These are phyloP conservation scores for Ustilago cynodontis DNA, from an alignment of 1,284 basidiomycete species.

Conservation along the genomic window DNA sequence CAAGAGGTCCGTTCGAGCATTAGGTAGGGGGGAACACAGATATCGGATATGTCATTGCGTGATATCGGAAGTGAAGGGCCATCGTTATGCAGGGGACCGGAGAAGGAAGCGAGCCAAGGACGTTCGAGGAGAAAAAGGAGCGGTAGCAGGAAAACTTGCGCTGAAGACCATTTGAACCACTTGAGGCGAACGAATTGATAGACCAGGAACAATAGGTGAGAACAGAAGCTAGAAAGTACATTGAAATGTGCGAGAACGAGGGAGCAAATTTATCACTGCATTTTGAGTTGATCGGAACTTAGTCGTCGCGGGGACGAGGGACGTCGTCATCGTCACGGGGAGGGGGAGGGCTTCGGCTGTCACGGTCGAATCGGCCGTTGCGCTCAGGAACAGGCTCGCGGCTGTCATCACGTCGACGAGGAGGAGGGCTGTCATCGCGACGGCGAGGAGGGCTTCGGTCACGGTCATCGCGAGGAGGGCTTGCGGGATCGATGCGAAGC, in stretches of 20 bases:
- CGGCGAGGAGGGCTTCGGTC: slow-evolving; percentile 60
- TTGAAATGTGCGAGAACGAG: background rate
- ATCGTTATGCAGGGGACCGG: slow-evolving; percentile 11
- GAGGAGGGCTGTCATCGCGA: slow-evolving; percentile 50
- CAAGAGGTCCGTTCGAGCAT: slow-evolving; percentile 6
- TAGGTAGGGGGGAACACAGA: slow-evolving; percentile 3
- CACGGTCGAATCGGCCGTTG: slow-evolving; percentile 43
- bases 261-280: background rate
- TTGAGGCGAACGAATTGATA: slow-evolving; percentile 14
- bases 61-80: slow-evolving; percentile 8
- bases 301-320: slow-evolving; percentile 46
- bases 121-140: slow-evolving; percentile 5
- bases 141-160: slow-evolving; percentile 1
- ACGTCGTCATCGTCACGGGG: slow-evolving; percentile 57
- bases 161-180: slow-evolving; percentile 5
- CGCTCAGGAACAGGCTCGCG: slow-evolving; percentile 53
- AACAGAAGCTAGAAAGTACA: slow-evolving; percentile 30
- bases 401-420: slow-evolving; percentile 48
- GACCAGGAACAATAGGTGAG: slow-evolving; percentile 15
- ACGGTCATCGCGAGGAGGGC: slow-evolving; percentile 48
- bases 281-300: background rate
- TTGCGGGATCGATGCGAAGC: slow-evolving; percentile 66
- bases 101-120: background rate
- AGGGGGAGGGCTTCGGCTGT: slow-evolving; percentile 58
- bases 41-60: slow-evolving; percentile 25